A percentile compares a stretch with the other conserved stretches of the same genome.
Evolutionary conservation across 495 filamentous ascomycete genomes (phyloP).

Genomic region (Neurospora sp.): DNA sequence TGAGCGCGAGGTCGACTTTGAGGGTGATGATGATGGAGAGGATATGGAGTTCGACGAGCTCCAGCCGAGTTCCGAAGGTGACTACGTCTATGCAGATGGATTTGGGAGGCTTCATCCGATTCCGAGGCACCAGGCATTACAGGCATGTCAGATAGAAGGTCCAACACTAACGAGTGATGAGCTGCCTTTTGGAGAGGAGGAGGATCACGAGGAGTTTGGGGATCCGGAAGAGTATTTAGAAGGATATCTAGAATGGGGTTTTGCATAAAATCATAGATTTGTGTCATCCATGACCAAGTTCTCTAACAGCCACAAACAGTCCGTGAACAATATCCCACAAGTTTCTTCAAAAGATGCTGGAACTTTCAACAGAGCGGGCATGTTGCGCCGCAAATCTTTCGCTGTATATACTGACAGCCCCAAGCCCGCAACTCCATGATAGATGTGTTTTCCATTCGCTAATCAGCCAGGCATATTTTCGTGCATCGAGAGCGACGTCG

Average conservation of each 20-base stretch:
- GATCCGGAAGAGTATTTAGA: not conserved
- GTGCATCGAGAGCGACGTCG: not conserved
- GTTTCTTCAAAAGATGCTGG: not conserved
- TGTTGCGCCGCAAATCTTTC: not conserved
- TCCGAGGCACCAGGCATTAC: not conserved
- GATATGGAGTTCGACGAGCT: not conserved
- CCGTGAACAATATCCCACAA: not conserved
- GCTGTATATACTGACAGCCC: not conserved
- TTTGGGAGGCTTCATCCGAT: conserved; percentile 13
- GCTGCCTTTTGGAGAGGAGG: not conserved
- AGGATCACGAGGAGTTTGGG: not conserved
- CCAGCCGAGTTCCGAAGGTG: conserved; percentile 11
- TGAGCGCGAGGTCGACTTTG: not conserved
- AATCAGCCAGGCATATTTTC: not conserved
- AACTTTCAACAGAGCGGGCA: not conserved
- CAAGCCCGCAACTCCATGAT: not conserved
- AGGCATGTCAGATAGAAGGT: not conserved
- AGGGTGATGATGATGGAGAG: not conserved
- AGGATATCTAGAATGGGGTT: not conserved
- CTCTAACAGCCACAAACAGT: not conserved
- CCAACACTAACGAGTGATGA: not conserved
- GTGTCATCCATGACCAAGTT: not conserved
- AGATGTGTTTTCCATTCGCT: not conserved
- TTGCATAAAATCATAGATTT: not conserved
- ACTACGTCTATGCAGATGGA: conserved; percentile 19